Conservation (phyloP, 2,329 filamentous ascomycete genomes). For the Stagonosporopsis vannaccii region DNA sequence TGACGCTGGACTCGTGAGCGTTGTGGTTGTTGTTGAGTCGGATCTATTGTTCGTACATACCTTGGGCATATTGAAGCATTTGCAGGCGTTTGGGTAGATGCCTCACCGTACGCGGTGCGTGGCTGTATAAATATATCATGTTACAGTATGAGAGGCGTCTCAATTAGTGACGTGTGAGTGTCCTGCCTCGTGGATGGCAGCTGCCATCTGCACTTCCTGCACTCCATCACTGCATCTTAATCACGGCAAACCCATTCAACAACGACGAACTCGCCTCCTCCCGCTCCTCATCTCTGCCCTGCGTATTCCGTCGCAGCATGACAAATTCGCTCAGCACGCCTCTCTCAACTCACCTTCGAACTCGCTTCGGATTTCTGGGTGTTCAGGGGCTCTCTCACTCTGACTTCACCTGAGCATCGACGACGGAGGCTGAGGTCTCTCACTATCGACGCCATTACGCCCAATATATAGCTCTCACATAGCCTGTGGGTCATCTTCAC, state of each 20-base stretch:
- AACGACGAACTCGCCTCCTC: neutral
- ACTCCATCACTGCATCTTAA: neutral
- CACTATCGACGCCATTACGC: neutral
- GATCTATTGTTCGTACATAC: neutral
- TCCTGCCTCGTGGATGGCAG: neutral
- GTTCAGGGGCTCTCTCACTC: neutral
- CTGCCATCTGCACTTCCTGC: neutral
- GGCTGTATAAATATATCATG: conserved; percentile 5
- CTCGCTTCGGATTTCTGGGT: neutral
- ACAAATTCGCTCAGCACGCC: neutral
- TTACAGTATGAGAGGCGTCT: neutral
- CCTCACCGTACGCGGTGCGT: conserved; percentile 14
- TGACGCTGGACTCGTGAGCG: conserved; percentile 19
- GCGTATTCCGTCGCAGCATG: neutral
- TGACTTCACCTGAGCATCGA: neutral
- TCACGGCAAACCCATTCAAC: neutral
- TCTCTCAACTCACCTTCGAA: neutral
- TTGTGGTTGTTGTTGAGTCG: neutral
- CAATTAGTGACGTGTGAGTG: neutral
- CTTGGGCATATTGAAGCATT: conserved; percentile 3
- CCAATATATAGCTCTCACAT: neutral
- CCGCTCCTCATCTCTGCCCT: neutral
- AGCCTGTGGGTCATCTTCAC: neutral
- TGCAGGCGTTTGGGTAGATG: conserved; percentile 9
- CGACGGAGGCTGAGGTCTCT: neutral